Base-by-base conservation (phyloP, 331 rosid genomes). In the Quercus phellos region DNA sequence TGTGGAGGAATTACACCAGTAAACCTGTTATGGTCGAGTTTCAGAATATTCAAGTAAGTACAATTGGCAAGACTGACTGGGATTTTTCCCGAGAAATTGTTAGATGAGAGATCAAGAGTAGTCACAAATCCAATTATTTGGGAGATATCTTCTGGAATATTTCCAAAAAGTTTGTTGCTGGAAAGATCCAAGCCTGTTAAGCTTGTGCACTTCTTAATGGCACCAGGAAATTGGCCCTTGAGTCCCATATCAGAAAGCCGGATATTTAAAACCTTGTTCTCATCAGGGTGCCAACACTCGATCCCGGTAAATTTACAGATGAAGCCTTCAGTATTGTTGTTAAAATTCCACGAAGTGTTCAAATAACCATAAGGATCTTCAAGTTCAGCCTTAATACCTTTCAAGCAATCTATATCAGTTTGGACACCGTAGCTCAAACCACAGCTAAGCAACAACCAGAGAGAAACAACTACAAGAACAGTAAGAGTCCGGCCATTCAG, bases 261-360 rank as follows among this genome's bases (percentile, higher is more conserved):
- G 51, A 93, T 86, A 63, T 90, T 90, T 64, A 89, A 74, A 51
- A 93, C 96, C 70, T 55, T 88, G 79, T 87, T 88, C 85, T 93
- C 98, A 55, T 89, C 90, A 60, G 94, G 93, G 84, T 93, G 98
- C 98, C 98, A 93, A 74, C 98, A 93, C 13, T 93, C 98, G 10
- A 93, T 82, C 67, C 98, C 98, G 22, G 42, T 78, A 74, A 93
- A 93, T 74, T 66, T 84, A 74, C 97, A 90, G 63, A 88, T 89
- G 78, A 64, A 89, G 30, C 96, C 98, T 80, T 90, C 94, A 0
- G 98, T 87, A 0, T 1, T 66, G 78, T 93, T 89, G 83, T 89
- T 75, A 79, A 93, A 93, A 84, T 87, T 26, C 98, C 98, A 91
- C 1, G 96, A 83, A 63, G 89, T 75, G 4, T 26, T 64, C 87